Evolutionary conservation across 768 basidiomycete genomes (phyloP).

Genomic region (Xerocomus spinulosus): DNA sequence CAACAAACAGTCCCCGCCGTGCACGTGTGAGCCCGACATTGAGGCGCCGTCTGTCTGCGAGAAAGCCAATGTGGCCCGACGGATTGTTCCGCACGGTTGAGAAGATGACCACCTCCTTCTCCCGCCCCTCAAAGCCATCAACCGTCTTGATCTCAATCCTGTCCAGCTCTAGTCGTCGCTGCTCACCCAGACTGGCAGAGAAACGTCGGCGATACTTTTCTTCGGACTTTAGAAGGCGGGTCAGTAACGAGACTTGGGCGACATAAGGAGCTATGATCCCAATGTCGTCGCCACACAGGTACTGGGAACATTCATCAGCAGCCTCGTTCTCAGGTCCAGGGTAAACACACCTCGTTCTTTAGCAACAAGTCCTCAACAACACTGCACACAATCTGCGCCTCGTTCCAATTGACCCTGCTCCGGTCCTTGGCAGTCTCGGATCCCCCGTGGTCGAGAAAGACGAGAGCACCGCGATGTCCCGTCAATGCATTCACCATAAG

Average conservation of each 20-base stretch:
- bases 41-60: constrained; percentile 78
- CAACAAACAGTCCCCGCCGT: constrained; percentile 76
- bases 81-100: constrained; percentile 85
- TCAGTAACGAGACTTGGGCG: constrained; percentile 77
- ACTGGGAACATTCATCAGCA: constrained; percentile 32
- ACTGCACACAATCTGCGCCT: constrained; percentile 72
- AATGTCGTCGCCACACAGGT: constrained; percentile 68
- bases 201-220: constrained; percentile 51
- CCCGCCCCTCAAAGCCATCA: constrained; percentile 91
- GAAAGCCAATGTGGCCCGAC: constrained; percentile 77
- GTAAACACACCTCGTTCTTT: constrained; percentile 60
- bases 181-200: constrained; percentile 53
- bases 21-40: constrained; percentile 92
- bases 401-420: constrained; percentile 73
- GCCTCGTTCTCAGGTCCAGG: not conserved
- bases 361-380: constrained; percentile 79
- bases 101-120: constrained; percentile 90
- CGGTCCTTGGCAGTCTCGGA: constrained; percentile 62
- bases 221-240: constrained; percentile 59
- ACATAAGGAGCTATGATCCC: constrained; percentile 92
- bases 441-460: constrained; percentile 78
- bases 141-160: constrained; percentile 87
- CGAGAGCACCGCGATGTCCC: constrained; percentile 54
- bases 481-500: constrained; percentile 34
- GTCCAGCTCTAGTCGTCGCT: constrained; percentile 59